These are phyloP conservation scores for Elsinoe fawcettii DNA, from an alignment of 2,329 filamentous ascomycete genomes.

Conservation along the genomic window DNA sequence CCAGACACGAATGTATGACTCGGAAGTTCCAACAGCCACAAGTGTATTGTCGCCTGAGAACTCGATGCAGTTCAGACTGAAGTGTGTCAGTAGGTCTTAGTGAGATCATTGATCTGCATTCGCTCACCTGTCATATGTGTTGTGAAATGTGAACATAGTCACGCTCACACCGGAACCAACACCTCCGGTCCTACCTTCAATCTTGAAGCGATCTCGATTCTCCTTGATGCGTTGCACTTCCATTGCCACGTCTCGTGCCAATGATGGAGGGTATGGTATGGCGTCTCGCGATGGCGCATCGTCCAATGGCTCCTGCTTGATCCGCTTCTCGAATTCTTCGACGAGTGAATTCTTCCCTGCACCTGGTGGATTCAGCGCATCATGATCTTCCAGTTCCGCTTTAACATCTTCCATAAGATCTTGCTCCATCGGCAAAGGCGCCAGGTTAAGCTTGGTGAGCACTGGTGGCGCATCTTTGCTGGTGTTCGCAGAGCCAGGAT, in stretches of 20 bases:
- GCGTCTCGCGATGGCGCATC: constrained; percentile 68
- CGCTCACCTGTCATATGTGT: constrained; percentile 74
- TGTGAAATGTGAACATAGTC: constrained; percentile 98
- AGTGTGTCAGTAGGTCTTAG: constrained; percentile 23
- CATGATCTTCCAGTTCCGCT: constrained; percentile 78
- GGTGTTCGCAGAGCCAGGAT: constrained; percentile 55
- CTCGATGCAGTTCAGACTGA: constrained; percentile 81
- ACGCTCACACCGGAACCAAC: constrained; percentile 77
- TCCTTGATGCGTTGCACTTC: constrained; percentile 93
- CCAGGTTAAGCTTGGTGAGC: constrained; percentile 62
- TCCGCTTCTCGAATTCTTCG: constrained; percentile 79
- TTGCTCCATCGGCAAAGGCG: constrained; percentile 72
- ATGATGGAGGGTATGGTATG: constrained; percentile 78
- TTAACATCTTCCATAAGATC: constrained; percentile 79
- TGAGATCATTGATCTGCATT: too few relatives aligned
- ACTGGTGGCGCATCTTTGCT: constrained; percentile 52
- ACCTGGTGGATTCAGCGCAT: constrained; percentile 64
- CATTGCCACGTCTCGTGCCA: constrained; percentile 82
- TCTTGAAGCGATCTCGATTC: constrained; percentile 82
- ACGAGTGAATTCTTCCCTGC: constrained; percentile 66
- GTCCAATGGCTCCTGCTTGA: constrained; percentile 81
- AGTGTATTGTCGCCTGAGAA: constrained; percentile 87
- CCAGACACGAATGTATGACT: constrained; percentile 96
- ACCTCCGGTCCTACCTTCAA: constrained; percentile 75
- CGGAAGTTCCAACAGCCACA: constrained; percentile 79